phyloP scores from a whole-genome alignment of 108 stramenopile species.

The Mediolabrus comicus region DNA sequence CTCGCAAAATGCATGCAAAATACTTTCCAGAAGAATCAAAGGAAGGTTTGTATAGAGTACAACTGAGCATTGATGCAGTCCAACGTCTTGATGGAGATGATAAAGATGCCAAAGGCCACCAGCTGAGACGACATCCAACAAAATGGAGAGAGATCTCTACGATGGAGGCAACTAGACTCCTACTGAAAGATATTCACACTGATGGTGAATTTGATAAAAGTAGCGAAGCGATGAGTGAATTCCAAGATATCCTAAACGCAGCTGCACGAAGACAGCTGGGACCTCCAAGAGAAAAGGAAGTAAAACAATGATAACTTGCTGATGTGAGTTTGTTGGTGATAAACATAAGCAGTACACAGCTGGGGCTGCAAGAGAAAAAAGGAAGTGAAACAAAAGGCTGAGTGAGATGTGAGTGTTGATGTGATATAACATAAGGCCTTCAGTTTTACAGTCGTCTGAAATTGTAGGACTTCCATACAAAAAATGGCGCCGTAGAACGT shows the following conservation, averaged over 20 bases:
- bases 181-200: slow-evolving; percentile 54
- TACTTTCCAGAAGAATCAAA: slow-evolving; percentile 13
- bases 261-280: slow-evolving; percentile 14
- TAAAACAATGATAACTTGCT: too few relatives aligned
- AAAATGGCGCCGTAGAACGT: too few relatives aligned
- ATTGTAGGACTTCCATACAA: too few relatives aligned
- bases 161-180: slow-evolving; percentile 57
- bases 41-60: slow-evolving; percentile 36
- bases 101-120: slow-evolving; percentile 29
- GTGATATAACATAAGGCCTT: too few relatives aligned
- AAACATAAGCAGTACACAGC: too few relatives aligned
- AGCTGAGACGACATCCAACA: slow-evolving; percentile 65
- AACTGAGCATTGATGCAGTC: slow-evolving; percentile 52
- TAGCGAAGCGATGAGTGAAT: slow-evolving; percentile 17
- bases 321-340: too few relatives aligned
- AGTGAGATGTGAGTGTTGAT: too few relatives aligned
- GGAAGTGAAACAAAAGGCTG: too few relatives aligned
- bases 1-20: slow-evolving; percentile 56
- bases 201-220: slow-evolving; percentile 6
- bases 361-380: too few relatives aligned
- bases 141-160: slow-evolving; percentile 72
- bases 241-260: slow-evolving; percentile 35
- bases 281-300: slow-evolving; percentile 2
- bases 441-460: too few relatives aligned
- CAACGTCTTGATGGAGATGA: slow-evolving; percentile 9